phyloP scores from a whole-genome alignment of 1,284 basidiomycete genomes.

The Pseudozyma flocculosa region DNA sequence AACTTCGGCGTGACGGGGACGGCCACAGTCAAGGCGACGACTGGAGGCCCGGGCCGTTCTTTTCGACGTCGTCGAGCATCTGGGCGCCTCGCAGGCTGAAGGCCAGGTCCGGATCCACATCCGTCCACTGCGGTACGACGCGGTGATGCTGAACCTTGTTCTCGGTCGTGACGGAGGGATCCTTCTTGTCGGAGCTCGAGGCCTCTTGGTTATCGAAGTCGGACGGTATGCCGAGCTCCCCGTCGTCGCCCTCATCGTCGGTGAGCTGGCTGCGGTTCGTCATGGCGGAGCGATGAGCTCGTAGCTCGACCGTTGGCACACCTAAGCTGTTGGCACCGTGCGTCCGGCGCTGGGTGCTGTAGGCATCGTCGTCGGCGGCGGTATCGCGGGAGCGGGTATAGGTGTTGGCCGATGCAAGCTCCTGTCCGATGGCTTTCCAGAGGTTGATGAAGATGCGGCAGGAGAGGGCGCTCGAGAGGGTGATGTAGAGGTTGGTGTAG shows the following conservation, averaged over 20 bases:
- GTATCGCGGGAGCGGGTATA: conserved; percentile 23
- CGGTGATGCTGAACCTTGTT: conserved; percentile 5
- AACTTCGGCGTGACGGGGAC: too few relatives aligned
- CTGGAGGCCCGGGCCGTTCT: too few relatives aligned
- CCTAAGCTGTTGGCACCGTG: too few relatives aligned
- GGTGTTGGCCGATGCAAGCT: conserved; percentile 29
- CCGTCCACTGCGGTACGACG: conserved; percentile 33
- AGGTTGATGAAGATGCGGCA: conserved; percentile 36
- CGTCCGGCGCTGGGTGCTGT: not conserved
- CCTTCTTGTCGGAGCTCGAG: not conserved
- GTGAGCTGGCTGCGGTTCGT: not conserved
- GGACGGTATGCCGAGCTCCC: not conserved
- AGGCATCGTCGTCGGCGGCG: conserved; percentile 10
- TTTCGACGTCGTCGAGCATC: too few relatives aligned
- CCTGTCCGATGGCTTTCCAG: conserved; percentile 37
- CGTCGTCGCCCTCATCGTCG: conserved; percentile 10
- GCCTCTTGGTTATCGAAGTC: conserved; percentile 1
- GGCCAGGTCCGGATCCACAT: conserved; percentile 32
- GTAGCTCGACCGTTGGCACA: not conserved
- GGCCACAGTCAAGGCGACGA: too few relatives aligned
- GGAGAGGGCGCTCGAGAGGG: conserved; percentile 27
- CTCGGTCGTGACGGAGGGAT: not conserved
- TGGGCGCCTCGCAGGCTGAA: conserved; percentile 24
- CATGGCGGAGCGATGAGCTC: not conserved
- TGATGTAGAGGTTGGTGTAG: conserved; percentile 36